These are phyloP conservation scores for Rhizophagus prolifer DNA, from an alignment of 192 early-diverging fungal species.

Conservation along the genomic window DNA sequence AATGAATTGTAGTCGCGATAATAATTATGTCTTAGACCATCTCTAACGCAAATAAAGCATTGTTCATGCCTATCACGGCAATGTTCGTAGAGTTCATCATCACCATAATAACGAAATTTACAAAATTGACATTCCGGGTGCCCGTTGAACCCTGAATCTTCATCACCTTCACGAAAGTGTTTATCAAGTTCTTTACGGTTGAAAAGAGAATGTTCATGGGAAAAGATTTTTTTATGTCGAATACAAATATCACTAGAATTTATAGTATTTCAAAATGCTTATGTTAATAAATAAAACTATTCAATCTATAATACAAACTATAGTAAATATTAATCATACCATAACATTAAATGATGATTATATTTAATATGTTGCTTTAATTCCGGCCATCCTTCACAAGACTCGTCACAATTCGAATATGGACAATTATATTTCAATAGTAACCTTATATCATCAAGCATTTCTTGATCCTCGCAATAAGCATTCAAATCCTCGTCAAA, in stretches of 20 bases:
- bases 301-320: background rate
- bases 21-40: constrained; percentile 80
- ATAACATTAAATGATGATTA: constrained; percentile 73
- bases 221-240: constrained; percentile 88
- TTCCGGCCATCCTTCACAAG: constrained; percentile 75
- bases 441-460: constrained; percentile 71
- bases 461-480: constrained; percentile 73
- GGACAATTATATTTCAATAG: constrained; percentile 88
- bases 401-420: constrained; percentile 69
- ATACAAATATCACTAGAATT: constrained; percentile 79
- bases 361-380: constrained; percentile 81
- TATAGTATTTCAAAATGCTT: background rate
- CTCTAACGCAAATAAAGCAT: constrained; percentile 82
- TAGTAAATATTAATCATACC: constrained; percentile 47
- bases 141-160: constrained; percentile 68
- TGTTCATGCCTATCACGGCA: constrained; percentile 92
- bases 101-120: constrained; percentile 74
- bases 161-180: constrained; percentile 77
- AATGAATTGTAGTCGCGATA: constrained; percentile 79
- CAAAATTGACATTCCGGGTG: constrained; percentile 95
- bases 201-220: constrained; percentile 88
- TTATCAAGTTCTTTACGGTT: constrained; percentile 69
- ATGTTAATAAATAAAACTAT: background rate
- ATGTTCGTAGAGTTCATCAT: constrained; percentile 94
- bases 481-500: constrained; percentile 68